Evolutionary conservation across 140 eudicot species (phyloP).

Genomic region (Artemisia princeps): DNA sequence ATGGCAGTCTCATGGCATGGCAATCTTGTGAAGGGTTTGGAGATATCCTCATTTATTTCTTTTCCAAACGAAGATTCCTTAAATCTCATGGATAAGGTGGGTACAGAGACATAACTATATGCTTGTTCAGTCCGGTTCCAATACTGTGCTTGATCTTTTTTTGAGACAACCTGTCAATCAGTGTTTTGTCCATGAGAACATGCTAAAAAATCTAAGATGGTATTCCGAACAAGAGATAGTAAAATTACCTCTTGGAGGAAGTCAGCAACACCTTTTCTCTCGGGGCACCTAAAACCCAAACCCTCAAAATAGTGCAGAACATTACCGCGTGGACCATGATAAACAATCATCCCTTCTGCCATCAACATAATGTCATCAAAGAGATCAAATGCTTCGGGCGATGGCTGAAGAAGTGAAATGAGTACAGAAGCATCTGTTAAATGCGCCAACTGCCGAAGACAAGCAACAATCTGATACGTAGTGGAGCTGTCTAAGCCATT

Average conservation of each 20-base stretch:
- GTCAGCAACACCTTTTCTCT: conserved; percentile 70
- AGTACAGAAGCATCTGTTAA: conserved; percentile 53
- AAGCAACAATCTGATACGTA: conserved; percentile 54
- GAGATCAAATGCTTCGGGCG: conserved; percentile 62
- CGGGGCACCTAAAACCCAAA: conserved; percentile 57
- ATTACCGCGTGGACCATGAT: conserved; percentile 52
- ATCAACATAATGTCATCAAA: conserved; percentile 59
- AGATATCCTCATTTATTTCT: conserved; percentile 33
- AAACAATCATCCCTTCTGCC: conserved; percentile 63
- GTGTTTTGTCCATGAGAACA: conserved; percentile 9
- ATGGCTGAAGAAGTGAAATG: conserved; percentile 63
- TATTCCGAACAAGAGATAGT: no score
- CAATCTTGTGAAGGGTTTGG: conserved; percentile 30
- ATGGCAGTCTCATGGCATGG: conserved; percentile 33
- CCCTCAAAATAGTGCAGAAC: conserved; percentile 49
- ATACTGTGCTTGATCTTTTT: conserved; percentile 53
- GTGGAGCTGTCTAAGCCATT: conserved; percentile 74
- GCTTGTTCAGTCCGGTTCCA: conserved; percentile 39
- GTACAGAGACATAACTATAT: conserved; percentile 37
- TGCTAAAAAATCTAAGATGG: not conserved
- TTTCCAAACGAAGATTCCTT: conserved; percentile 43
- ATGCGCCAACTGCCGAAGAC: conserved; percentile 57
- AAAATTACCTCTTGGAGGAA: conserved; percentile 58
- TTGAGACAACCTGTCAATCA: conserved; percentile 43
- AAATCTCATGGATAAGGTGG: conserved; percentile 33